A percentile compares a stretch with the other conserved stretches of the same genome.
Evolutionary conservation across 1,139 yeast species (phyloP).

Genomic region (Kurtzmaniella natalensis): DNA sequence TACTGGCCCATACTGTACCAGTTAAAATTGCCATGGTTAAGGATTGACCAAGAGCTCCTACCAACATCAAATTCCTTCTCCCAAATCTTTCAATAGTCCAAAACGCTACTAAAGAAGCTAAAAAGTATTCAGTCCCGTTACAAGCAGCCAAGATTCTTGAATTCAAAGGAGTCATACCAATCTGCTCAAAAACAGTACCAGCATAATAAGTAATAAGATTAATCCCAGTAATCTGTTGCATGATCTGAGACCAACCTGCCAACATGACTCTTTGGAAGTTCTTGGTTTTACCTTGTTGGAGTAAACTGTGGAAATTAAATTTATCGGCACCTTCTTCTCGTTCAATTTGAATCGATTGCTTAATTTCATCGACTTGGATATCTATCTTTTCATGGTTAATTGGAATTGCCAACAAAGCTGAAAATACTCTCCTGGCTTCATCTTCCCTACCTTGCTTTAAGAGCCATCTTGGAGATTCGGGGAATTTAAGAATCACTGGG

Average conservation of each 20-base stretch:
- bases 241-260: conserved; percentile 43
- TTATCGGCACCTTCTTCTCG: conserved; percentile 17
- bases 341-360: conserved; percentile 26
- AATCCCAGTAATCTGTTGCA: conserved; percentile 43
- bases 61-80: conserved; percentile 46
- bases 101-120: conserved; percentile 43
- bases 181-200: conserved; percentile 41
- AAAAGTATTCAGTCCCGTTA: conserved; percentile 33
- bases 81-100: conserved; percentile 49
- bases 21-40: conserved; percentile 29
- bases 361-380: conserved; percentile 29
- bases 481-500: conserved; percentile 29
- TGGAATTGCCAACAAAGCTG: conserved; percentile 38
- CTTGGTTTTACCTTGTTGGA: conserved; percentile 37
- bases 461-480: conserved; percentile 53
- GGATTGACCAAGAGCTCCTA: conserved; percentile 51
- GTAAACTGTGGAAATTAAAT: conserved; percentile 22
- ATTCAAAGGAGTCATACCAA: conserved; percentile 35
- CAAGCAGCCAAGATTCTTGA: conserved; percentile 35
- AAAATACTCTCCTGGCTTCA: conserved; percentile 48
- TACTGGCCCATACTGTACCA: conserved; percentile 25
- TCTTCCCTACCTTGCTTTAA: conserved; percentile 32
- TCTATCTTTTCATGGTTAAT: conserved; percentile 20
- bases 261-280: conserved; percentile 45
- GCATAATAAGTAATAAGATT: conserved; percentile 36